phyloP scores from a whole-genome alignment of 495 filamentous ascomycete species.

The Ramalina intermedia region DNA sequence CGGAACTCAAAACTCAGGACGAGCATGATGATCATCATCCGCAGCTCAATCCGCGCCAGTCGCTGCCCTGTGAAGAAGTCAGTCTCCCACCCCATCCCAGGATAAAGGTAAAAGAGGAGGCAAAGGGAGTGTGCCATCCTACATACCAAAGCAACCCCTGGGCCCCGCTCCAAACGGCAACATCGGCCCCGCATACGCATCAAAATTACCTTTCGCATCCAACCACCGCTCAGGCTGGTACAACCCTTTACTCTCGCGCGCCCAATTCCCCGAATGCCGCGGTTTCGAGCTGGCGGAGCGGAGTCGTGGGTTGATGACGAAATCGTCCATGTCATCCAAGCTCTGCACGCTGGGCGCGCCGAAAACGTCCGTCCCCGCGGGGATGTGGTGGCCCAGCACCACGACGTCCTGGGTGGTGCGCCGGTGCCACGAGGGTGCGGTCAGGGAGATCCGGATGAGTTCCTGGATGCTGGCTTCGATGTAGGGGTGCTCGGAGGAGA shows the following conservation, averaged over 20 bases:
- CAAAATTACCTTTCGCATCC: background rate
- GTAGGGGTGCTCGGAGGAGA: slow-evolving; percentile 19
- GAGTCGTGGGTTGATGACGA: slow-evolving; percentile 16
- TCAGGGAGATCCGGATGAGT: slow-evolving; percentile 13
- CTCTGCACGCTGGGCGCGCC: slow-evolving; percentile 13
- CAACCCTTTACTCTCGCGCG: slow-evolving; percentile 11
- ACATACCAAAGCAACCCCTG: no score
- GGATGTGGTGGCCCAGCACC: slow-evolving; percentile 19
- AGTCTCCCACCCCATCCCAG: no score
- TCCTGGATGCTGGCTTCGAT: slow-evolving; percentile 27
- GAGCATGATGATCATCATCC: background rate
- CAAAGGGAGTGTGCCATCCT: no score
- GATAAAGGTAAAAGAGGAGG: no score
- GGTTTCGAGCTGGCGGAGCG: slow-evolving; percentile 14
- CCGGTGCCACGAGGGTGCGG: slow-evolving; percentile 11
- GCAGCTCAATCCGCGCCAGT: background rate
- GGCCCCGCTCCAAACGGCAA: no score
- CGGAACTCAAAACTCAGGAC: background rate
- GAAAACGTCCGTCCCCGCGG: slow-evolving; percentile 21
- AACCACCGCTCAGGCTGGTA: slow-evolving; percentile 24
- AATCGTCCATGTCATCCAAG: slow-evolving; percentile 11
- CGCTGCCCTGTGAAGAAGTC: no score
- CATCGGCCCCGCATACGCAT: no score
- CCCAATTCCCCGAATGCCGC: background rate
- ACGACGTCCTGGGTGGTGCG: slow-evolving; percentile 15